Evolutionary conservation across 1,284 basidiomycete species (phyloP).

Genomic region (Microbotryomycetes sp.): DNA sequence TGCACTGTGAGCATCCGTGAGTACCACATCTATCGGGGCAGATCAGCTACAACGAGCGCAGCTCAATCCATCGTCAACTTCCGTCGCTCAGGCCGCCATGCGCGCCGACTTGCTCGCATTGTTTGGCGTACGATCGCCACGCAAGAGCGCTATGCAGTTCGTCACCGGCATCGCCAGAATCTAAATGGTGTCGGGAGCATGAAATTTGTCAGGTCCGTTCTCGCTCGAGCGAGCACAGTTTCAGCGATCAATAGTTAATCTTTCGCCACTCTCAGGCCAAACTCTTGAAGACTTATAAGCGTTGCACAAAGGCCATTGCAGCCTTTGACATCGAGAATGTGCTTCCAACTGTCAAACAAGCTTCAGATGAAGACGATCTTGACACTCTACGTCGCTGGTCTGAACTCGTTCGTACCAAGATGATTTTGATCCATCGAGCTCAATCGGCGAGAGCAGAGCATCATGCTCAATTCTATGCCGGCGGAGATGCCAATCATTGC

Average conservation of each 20-base stretch:
- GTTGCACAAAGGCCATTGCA: constrained; percentile 18
- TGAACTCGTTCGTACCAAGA: constrained; percentile 20
- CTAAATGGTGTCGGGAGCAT: constrained; percentile 33
- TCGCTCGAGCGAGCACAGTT: neutral
- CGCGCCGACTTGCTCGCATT: constrained; percentile 20
- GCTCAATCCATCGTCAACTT: no score
- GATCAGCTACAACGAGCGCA: no score
- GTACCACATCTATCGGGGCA: no score
- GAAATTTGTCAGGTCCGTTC: constrained; percentile 30
- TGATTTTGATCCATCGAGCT: constrained; percentile 25
- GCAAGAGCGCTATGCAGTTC: constrained; percentile 11
- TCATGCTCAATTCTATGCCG: constrained; percentile 32
- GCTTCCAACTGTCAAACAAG: neutral
- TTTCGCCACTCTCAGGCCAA: constrained; percentile 21
- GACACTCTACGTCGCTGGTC: constrained; percentile 18
- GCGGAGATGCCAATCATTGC: constrained; percentile 32
- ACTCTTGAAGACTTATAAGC: constrained; percentile 34
- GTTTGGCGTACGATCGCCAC: constrained; percentile 26
- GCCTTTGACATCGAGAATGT: constrained; percentile 17
- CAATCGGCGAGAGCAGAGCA: constrained; percentile 30
- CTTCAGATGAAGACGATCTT: constrained; percentile 5
- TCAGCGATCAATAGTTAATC: neutral
- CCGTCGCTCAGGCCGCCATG: constrained; percentile 2
- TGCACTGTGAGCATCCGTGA: constrained; percentile 21
- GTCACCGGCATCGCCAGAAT: neutral